phyloP scores from a whole-genome alignment of 2,329 filamentous ascomycete genomes.

The Exophiala viscosa region DNA sequence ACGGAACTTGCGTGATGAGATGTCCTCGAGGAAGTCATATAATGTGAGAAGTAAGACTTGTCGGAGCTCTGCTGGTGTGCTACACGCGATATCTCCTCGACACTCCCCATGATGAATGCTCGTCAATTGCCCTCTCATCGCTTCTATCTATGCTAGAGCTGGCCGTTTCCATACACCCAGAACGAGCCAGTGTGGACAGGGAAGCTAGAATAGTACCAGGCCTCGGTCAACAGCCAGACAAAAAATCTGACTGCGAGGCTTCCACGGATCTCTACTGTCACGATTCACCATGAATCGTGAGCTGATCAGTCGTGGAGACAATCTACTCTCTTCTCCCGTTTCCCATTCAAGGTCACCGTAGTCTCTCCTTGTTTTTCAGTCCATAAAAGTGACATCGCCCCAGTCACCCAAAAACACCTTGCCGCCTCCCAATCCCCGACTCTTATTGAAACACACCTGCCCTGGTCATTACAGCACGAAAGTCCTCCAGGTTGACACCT shows the following conservation, averaged over 20 bases:
- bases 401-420: neutral
- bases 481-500: conserved; percentile 74
- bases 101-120: no score
- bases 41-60: no score
- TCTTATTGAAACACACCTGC: conserved; percentile 74
- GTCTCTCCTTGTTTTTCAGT: neutral
- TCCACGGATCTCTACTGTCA: conserved; percentile 24
- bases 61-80: no score
- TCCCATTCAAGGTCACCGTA: neutral
- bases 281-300: conserved; percentile 3
- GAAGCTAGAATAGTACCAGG: conserved; percentile 57
- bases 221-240: conserved; percentile 17
- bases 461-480: conserved; percentile 78
- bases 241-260: conserved; percentile 18
- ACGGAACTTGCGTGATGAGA: no score
- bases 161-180: conserved; percentile 54
- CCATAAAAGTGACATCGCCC: neutral
- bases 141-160: conserved; percentile 66
- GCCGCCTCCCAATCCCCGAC: neutral
- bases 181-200: conserved; percentile 66
- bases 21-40: no score
- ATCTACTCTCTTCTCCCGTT: neutral
- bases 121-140: conserved; percentile 24
- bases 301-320: conserved; percentile 25
- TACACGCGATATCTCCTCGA: no score